Percentiles rank a stretch among this genome's conserved stretches.
Evolutionary conservation across 768 basidiomycete species (phyloP).

Genomic region (Russula sp.): DNA sequence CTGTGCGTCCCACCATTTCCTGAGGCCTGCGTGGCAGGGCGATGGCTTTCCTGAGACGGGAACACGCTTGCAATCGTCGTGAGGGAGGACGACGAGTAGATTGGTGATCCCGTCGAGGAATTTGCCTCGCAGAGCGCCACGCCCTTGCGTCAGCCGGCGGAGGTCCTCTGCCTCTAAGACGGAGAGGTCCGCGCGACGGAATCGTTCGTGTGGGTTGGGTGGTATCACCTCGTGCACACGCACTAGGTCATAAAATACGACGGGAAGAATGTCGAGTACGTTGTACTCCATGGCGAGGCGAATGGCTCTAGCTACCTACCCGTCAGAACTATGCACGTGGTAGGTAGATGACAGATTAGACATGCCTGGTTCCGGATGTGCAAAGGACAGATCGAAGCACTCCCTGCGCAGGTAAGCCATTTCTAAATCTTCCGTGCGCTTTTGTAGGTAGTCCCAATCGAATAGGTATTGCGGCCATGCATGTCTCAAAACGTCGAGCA

Average conservation of each 20-base stretch:
- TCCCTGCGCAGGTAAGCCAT: slow-evolving; percentile 12
- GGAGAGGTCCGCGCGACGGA: slow-evolving; percentile 16
- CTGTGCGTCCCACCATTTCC: slow-evolving; percentile 14
- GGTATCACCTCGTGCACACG: slow-evolving; percentile 16
- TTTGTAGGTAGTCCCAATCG: slow-evolving; percentile 16
- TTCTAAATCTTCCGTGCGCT: slow-evolving; percentile 18
- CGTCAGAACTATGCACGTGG: neutral
- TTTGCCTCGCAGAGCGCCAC: slow-evolving; percentile 11
- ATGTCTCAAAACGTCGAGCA: slow-evolving; percentile 10
- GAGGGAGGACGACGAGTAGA: slow-evolving; percentile 75
- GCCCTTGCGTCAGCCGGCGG: slow-evolving; percentile 16
- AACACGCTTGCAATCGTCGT: slow-evolving; percentile 88
- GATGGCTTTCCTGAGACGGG: slow-evolving; percentile 37
- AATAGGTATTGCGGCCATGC: slow-evolving; percentile 18
- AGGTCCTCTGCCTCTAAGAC: slow-evolving; percentile 16
- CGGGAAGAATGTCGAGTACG: slow-evolving; percentile 18
- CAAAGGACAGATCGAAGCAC: slow-evolving; percentile 16
- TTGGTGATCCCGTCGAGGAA: slow-evolving; percentile 35
- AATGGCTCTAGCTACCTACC: slow-evolving; percentile 6
- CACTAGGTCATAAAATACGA: slow-evolving; percentile 16
- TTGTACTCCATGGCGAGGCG: slow-evolving; percentile 18
- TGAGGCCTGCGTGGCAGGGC: slow-evolving; percentile 8
- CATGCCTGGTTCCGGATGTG: slow-evolving; percentile 17
- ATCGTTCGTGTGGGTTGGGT: slow-evolving; percentile 8
- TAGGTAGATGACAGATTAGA: neutral